Percentiles rank a stretch among this genome's conserved stretches.
phyloP scores from a whole-genome alignment of 2,329 filamentous ascomycete genomes.

The Macrophomina tecta region DNA sequence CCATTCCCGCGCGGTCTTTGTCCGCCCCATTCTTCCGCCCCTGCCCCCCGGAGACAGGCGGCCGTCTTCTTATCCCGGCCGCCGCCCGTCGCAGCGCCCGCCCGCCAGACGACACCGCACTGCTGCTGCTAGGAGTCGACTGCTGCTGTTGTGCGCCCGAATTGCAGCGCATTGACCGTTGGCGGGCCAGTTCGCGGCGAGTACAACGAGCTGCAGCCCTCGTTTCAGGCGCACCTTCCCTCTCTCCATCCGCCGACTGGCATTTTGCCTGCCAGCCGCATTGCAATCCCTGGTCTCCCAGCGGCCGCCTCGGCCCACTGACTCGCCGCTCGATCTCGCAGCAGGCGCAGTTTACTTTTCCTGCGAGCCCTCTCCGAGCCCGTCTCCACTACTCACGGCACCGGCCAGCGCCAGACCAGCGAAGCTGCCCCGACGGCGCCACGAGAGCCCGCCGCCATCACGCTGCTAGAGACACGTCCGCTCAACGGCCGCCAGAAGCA shows the following conservation, averaged over 20 bases:
- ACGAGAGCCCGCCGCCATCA: constrained; percentile 22
- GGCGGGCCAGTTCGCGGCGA: constrained; percentile 19
- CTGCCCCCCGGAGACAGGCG: constrained; percentile 19
- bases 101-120: not conserved
- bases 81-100: constrained; percentile 9
- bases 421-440: constrained; percentile 25
- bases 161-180: constrained; percentile 27
- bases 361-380: constrained; percentile 23
- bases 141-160: constrained; percentile 26
- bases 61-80: constrained; percentile 17
- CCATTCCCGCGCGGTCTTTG: constrained; percentile 16
- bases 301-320: constrained; percentile 27
- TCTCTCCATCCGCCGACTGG: constrained; percentile 28
- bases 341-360: constrained; percentile 14
- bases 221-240: constrained; percentile 29
- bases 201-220: constrained; percentile 27
- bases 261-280: constrained; percentile 22
- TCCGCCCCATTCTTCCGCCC: constrained; percentile 26
- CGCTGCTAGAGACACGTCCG: constrained; percentile 20
- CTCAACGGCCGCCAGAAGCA: constrained; percentile 19
- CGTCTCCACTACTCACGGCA: constrained; percentile 22
- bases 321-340: constrained; percentile 25
- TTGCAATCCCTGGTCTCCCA: constrained; percentile 26
- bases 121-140: too few species aligned
- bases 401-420: constrained; percentile 21